These are phyloP conservation scores for Haemoproteus tartakovskyi DNA, from an alignment of 169 alveolate species.

Conservation along the genomic window DNA sequence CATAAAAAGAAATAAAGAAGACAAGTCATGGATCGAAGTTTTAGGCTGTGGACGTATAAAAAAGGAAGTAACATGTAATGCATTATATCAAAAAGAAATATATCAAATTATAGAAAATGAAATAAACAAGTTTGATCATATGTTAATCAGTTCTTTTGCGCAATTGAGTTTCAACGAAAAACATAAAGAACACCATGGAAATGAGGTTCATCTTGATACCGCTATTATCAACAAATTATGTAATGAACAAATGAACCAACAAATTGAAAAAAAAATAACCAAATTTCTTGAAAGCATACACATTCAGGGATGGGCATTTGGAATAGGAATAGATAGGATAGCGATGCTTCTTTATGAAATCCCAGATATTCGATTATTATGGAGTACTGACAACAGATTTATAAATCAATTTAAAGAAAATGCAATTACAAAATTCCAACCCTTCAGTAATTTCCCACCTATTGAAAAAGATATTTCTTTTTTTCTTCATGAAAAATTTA, in stretches of 20 bases:
- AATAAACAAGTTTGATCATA: constrained; percentile 9
- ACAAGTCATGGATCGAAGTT: constrained; percentile 82
- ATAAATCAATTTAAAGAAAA: constrained; percentile 75
- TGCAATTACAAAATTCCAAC: constrained; percentile 61
- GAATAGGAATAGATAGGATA: constrained; percentile 90
- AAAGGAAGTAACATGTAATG: constrained; percentile 79
- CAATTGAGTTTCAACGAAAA: not conserved
- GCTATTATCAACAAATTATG: constrained; percentile 13
- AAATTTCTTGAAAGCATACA: constrained; percentile 65
- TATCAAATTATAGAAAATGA: constrained; percentile 50
- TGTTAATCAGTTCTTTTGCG: not conserved
- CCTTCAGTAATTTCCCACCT: constrained; percentile 77
- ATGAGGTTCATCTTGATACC: not conserved
- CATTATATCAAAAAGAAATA: constrained; percentile 29
- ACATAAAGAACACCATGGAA: no score
- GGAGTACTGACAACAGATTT: constrained; percentile 89
- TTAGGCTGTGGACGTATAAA: constrained; percentile 91
- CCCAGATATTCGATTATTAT: constrained; percentile 88
- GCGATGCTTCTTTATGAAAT: constrained; percentile 88
- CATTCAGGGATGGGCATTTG: constrained; percentile 91
- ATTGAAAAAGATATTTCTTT: constrained; percentile 74
- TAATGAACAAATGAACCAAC: constrained; percentile 3
- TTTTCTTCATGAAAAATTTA: constrained; percentile 50
- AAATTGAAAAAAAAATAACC: constrained; percentile 23
- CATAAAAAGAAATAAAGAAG: constrained; percentile 64